Evolutionary conservation across 208 protist species (phyloP).

Genomic region (Crithidia mellificae): DNA sequence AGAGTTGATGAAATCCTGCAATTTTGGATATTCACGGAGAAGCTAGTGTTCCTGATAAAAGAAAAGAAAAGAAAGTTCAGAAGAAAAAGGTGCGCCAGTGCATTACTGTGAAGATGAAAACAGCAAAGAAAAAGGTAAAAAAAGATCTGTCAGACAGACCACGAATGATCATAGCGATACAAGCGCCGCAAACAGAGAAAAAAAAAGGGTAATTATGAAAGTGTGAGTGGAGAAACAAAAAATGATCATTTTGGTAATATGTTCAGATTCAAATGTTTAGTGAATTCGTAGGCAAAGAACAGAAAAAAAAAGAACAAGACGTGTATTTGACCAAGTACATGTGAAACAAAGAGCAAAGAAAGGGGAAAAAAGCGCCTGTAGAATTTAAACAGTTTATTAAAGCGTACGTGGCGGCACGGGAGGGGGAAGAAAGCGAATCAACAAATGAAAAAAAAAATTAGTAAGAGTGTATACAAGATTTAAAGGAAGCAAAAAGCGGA

Average conservation of each 20-base stretch:
- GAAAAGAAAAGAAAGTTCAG: slow-evolving; percentile 9
- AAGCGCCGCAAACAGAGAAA: neutral
- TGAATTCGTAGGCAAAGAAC: neutral
- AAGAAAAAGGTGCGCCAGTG: slow-evolving; percentile 9
- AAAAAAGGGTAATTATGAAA: neutral
- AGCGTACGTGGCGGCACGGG: slow-evolving; percentile 1
- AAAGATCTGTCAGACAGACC: neutral
- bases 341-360: neutral
- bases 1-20: slow-evolving; percentile 9
- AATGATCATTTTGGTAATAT: slow-evolving; percentile 13
- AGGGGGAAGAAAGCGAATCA: neutral
- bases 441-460: slow-evolving; percentile 1
- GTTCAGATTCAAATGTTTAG: slow-evolving; percentile 5
- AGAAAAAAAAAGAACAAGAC: neutral
- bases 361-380: neutral
- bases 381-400: neutral
- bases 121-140: slow-evolving; percentile 1
- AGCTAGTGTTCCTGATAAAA: slow-evolving; percentile 10
- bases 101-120: slow-evolving; percentile 3
- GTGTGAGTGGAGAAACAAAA: neutral
- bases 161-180: no score
- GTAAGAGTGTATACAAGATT: neutral
- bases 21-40: slow-evolving; percentile 7
- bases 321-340: slow-evolving; percentile 1
- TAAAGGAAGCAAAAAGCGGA: slow-evolving; percentile 1